Evolutionary conservation across 75 land plant species (phyloP).

Genomic region (Larix kaempferi): DNA sequence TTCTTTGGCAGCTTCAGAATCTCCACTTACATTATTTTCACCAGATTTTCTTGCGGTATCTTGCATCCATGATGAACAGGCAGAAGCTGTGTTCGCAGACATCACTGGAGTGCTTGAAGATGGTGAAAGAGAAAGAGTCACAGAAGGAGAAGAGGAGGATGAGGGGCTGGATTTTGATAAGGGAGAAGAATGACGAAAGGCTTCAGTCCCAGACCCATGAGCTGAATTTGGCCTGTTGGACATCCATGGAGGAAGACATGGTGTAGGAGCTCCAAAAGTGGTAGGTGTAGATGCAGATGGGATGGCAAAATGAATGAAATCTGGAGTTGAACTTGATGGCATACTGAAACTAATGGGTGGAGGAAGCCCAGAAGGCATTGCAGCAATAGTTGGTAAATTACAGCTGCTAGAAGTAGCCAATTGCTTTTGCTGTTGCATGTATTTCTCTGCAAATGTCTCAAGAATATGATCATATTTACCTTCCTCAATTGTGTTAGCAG

Average conservation of each 20-base stretch:
- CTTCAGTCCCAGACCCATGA: too few species aligned
- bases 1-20: conserved; percentile 26
- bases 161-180: conserved; percentile 9
- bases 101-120: conserved; percentile 17
- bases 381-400: background rate
- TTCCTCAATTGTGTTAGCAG: conserved; percentile 23
- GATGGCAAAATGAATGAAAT: conserved; percentile 29
- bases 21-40: conserved; percentile 7
- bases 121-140: conserved; percentile 49
- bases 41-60: too few species aligned
- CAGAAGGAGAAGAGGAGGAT: conserved; percentile 58
- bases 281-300: conserved; percentile 33
- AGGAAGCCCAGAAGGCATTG: conserved; percentile 40
- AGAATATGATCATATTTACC: conserved; percentile 59
- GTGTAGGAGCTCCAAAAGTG: conserved; percentile 9
- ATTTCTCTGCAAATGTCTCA: conserved; percentile 69
- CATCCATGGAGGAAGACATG: conserved; percentile 60
- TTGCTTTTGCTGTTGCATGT: conserved; percentile 39
- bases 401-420: background rate
- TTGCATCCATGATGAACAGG: conserved; percentile 11
- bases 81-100: conserved; percentile 6
- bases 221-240: conserved; percentile 13
- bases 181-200: background rate
- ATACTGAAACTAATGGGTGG: background rate
- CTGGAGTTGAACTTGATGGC: background rate